Base-by-base conservation (phyloP, 1,284 basidiomycete genomes). In the Trametes pubescens region DNA sequence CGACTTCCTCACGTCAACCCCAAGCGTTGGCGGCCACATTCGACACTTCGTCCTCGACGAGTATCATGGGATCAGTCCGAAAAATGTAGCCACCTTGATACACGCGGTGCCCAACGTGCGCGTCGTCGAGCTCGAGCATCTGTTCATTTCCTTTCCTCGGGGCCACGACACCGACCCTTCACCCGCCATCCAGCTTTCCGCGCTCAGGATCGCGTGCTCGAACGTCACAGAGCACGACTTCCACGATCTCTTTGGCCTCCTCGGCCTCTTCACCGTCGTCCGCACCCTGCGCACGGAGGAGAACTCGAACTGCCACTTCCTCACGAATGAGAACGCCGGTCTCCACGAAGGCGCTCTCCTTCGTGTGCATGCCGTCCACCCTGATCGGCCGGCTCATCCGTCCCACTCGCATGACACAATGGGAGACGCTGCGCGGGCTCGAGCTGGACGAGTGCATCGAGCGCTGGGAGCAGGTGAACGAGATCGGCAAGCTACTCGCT, bases 1-100 rank as follows among this genome's bases (percentile, higher is more conserved):
- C 49, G 29, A 34, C 9, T 59, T 53, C 43, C 40, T 59, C 10
- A 51, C 34, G 0, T 43, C 57, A 4, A 40, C 49, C 4, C 49
- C 57, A 11, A 38, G 46, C 49, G 38, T 59, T 3, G 6, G 9
- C 14, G 6, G 11, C 51, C 51, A 59, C 51, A 47, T 59, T 21
- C n/a, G 29, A 22, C 49, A 18, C 29, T 22, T 59, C 29, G 26
- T 34, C 22, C 43, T 53, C 6, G 34, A 46, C 11, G 51, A 32
- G 13, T 59, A 53, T 32, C 29, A 21, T 0, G 58, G 58, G 16
- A 52, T 59, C 43, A 47, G 58, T 32, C 24, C 53, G 40, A 46
- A 46, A 14, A 29, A 53, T 34, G 7, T 59, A 13, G 38, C 14
- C 9, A 21, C 24, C 10, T 7, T 55, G 2, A 16, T 55, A 38